phyloP scores from a whole-genome alignment of 306 rosid genomes.

The Gastrolobium bilobum region DNA sequence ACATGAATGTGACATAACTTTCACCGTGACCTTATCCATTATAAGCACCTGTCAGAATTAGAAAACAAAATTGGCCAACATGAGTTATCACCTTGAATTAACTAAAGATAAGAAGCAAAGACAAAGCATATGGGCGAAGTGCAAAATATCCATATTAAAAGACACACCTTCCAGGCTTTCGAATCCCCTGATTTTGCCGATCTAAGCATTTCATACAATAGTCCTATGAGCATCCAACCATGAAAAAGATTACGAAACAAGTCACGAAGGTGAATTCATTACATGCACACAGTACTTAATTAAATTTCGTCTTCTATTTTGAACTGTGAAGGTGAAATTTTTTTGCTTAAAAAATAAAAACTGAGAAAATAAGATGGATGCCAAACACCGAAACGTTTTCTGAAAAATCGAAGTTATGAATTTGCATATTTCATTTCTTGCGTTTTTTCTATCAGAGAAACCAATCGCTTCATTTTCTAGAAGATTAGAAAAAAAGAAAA shows the following conservation, averaged over 20 bases:
- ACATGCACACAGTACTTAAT: slow-evolving; percentile 15
- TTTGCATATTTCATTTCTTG: neutral
- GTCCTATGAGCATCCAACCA: slow-evolving; percentile 55
- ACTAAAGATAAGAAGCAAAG: slow-evolving; percentile 5
- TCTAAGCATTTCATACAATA: slow-evolving; percentile 89
- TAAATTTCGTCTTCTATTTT: slow-evolving; percentile 11
- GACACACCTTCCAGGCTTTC: slow-evolving; percentile 89
- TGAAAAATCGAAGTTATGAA: neutral
- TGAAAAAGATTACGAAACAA: slow-evolving; percentile 30
- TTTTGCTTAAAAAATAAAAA: neutral
- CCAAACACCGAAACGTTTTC: neutral
- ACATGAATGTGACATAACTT: slow-evolving; percentile 96
- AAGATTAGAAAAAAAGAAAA: neutral
- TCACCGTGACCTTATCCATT: slow-evolving; percentile 94
- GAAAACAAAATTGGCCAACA: neutral
- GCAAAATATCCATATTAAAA: slow-evolving; percentile 21
- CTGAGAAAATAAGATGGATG: neutral
- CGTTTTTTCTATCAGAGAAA: slow-evolving; percentile 12
- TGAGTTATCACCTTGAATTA: slow-evolving; percentile 24
- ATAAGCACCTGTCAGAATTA: slow-evolving; percentile 75
- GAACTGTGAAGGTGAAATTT: neutral
- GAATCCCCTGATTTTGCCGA: slow-evolving; percentile 79
- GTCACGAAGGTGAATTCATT: neutral
- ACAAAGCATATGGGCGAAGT: slow-evolving; percentile 4
- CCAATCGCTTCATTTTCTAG: slow-evolving; percentile 7